Evolutionary conservation across 2,329 filamentous ascomycete species (phyloP).

Genomic region (Trichoderma lentiforme): DNA sequence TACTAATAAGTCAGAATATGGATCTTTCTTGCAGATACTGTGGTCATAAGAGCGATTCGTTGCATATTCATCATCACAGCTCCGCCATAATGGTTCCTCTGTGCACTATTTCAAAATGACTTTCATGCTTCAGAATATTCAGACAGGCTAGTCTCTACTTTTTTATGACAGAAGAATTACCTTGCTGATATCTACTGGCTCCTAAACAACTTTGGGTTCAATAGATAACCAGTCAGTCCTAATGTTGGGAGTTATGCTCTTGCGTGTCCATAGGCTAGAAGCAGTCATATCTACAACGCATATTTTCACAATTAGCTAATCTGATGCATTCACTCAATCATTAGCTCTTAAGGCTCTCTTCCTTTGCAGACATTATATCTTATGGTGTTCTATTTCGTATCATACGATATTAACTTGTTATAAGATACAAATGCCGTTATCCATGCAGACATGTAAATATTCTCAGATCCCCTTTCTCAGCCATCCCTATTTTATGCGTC

Average conservation of each 20-base stretch:
- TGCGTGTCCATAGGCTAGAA: neutral
- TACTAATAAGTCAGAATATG: neutral
- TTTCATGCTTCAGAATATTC: too few relatives aligned
- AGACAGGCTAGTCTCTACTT: too few relatives aligned
- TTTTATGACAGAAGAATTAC: too few relatives aligned
- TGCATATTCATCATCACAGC: neutral
- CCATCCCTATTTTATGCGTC: neutral
- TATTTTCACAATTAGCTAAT: neutral
- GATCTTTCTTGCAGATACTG: fast-evolving
- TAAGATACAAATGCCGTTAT: neutral
- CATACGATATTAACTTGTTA: neutral
- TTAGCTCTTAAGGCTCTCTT: neutral
- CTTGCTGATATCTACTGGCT: too few relatives aligned
- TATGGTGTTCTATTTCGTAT: neutral
- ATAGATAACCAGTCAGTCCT: too few relatives aligned
- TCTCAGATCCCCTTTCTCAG: neutral
- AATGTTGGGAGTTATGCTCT: neutral
- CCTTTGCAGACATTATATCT: neutral
- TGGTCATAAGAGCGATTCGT: neutral
- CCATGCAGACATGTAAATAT: neutral
- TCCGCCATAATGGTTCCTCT: neutral
- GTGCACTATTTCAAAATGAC: neutral
- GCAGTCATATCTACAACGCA: neutral
- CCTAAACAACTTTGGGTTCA: too few relatives aligned
- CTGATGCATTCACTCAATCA: neutral